These are phyloP conservation scores for Aspergillus mulundensis DNA, from an alignment of 495 filamentous ascomycete genomes.

Conservation along the genomic window DNA sequence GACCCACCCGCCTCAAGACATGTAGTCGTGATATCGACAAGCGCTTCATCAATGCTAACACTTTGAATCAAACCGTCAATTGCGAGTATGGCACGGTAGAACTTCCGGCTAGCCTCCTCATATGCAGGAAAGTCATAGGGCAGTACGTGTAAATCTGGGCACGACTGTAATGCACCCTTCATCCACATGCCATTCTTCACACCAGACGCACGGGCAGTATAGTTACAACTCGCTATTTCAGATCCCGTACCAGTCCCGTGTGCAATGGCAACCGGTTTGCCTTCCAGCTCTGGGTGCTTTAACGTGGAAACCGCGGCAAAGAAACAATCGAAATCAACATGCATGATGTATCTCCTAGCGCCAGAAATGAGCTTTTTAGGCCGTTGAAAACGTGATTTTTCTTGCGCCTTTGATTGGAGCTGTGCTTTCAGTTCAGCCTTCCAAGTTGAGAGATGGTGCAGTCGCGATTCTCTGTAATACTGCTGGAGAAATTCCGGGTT, in stretches of 20 bases:
- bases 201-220: conserved; percentile 77
- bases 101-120: conserved; percentile 82
- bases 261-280: conserved; percentile 85
- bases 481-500: conserved; percentile 92
- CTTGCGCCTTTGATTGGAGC: conserved; percentile 71
- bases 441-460: conserved; percentile 94
- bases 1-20: conserved; percentile 65
- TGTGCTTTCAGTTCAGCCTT: conserved; percentile 88
- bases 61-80: conserved; percentile 84
- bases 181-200: conserved; percentile 99
- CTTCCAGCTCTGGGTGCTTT: conserved; percentile 68
- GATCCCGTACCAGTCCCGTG: conserved; percentile 81
- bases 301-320: conserved; percentile 88
- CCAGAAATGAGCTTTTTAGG: conserved; percentile 50
- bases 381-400: conserved; percentile 56
- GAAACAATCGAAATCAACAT: conserved; percentile 97
- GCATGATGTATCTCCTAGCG: conserved; percentile 77
- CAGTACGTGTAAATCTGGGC: conserved; percentile 77
- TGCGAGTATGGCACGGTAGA: conserved; percentile 79
- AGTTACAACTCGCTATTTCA: conserved; percentile 97
- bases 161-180: conserved; percentile 78
- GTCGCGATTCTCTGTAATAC: conserved; percentile 86
- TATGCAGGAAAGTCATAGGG: conserved; percentile 94
- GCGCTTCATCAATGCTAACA: conserved; percentile 92
- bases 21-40: conserved; percentile 69